A percentile compares a stretch with the other conserved stretches of the same genome.
Evolutionary conservation across 345 rosid species (phyloP).

Genomic region (Acer negundo): DNA sequence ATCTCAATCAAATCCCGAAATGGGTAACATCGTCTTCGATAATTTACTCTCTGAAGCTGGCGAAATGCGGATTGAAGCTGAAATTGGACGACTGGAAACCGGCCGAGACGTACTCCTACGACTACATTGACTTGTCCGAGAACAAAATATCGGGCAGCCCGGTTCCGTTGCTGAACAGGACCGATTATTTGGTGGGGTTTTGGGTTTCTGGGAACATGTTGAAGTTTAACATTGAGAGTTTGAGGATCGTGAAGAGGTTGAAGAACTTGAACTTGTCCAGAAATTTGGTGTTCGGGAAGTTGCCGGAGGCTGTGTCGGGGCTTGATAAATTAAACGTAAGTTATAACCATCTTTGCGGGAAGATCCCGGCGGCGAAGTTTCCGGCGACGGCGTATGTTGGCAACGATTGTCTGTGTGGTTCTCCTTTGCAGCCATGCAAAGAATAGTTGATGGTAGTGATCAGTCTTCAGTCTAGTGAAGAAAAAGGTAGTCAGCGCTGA

Average conservation of each 20-base stretch:
- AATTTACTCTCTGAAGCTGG: slow-evolving; percentile 72
- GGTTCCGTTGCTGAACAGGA: slow-evolving; percentile 48
- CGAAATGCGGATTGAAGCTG: slow-evolving; percentile 68
- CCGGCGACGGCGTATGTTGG: slow-evolving; percentile 52
- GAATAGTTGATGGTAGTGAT: slow-evolving; percentile 1
- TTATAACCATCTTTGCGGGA: slow-evolving; percentile 65
- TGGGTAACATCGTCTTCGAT: slow-evolving; percentile 80
- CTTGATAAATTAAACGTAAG: slow-evolving; percentile 53
- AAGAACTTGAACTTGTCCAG: slow-evolving; percentile 56
- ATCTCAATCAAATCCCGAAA: slow-evolving; percentile 56
- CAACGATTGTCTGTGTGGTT: slow-evolving; percentile 58
- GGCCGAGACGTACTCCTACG: slow-evolving; percentile 63
- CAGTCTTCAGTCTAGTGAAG: too few species aligned
- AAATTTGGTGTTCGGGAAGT: slow-evolving; percentile 57
- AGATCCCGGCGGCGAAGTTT: slow-evolving; percentile 59
- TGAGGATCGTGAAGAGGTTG: slow-evolving; percentile 45
- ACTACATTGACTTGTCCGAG: slow-evolving; percentile 64
- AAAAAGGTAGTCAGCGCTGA: too few species aligned
- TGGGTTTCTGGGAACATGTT: slow-evolving; percentile 53
- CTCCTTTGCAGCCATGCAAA: slow-evolving; percentile 56
- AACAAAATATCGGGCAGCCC: slow-evolving; percentile 71
- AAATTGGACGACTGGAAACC: slow-evolving; percentile 61
- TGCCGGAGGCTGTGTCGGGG: slow-evolving; percentile 49
- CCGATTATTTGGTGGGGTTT: slow-evolving; percentile 56
- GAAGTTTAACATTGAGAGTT: slow-evolving; percentile 48